Evolutionary conservation across 108 stramenopile genomes (phyloP).

Genomic region (Aureococcus anophagefferens): DNA sequence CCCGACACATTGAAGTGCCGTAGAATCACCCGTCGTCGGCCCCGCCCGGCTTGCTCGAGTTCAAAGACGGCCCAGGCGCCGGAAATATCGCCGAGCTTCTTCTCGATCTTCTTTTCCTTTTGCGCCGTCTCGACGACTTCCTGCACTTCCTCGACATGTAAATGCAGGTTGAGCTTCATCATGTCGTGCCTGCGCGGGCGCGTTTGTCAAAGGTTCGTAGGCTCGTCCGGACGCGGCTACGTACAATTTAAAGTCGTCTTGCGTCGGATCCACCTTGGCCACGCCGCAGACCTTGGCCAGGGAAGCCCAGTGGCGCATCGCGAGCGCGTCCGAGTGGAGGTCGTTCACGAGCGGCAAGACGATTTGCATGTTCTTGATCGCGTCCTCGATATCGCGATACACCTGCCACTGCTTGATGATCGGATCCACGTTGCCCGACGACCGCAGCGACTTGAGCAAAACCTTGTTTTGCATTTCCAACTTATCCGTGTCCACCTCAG

Average conservation of each 20-base stretch:
- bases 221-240: slow-evolving; percentile 13
- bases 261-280: slow-evolving; percentile 54
- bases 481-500: slow-evolving; percentile 56
- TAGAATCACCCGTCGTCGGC: no score
- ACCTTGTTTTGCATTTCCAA: slow-evolving; percentile 65
- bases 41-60: no score
- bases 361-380: slow-evolving; percentile 66
- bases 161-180: slow-evolving; percentile 61
- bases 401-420: slow-evolving; percentile 70
- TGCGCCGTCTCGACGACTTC: slow-evolving; percentile 76
- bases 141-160: slow-evolving; percentile 60
- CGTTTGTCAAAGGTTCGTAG: slow-evolving; percentile 11
- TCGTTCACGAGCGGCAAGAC: slow-evolving; percentile 69
- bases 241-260: slow-evolving; percentile 17
- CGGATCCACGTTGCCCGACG: slow-evolving; percentile 47
- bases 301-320: slow-evolving; percentile 65
- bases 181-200: slow-evolving; percentile 60
- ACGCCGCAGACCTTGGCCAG: slow-evolving; percentile 69
- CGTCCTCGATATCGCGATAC: slow-evolving; percentile 65
- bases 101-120: slow-evolving; percentile 80
- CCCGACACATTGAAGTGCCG: no score
- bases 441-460: slow-evolving; percentile 66
- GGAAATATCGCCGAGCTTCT: slow-evolving; percentile 67
- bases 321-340: slow-evolving; percentile 63
- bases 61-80: slow-evolving; percentile 54